phyloP scores from a whole-genome alignment of 2,329 filamentous ascomycete species.

The Hansfordia pulvinata region DNA sequence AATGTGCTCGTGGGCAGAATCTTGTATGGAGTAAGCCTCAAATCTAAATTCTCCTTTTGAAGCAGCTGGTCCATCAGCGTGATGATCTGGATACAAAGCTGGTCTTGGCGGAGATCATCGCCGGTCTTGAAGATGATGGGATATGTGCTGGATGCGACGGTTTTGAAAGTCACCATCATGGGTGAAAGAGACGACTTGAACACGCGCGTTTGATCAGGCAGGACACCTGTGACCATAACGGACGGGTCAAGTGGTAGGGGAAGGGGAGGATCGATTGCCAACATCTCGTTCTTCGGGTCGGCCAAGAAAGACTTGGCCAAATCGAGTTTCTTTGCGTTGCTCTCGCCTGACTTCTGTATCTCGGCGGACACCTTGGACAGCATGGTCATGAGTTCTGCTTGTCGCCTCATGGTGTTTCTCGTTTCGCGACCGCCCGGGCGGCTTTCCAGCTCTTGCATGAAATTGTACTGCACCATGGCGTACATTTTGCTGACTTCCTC shows the following conservation, averaged over 20 bases:
- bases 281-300: conserved; percentile 82
- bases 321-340: conserved; percentile 69
- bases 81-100: conserved; percentile 93
- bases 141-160: conserved; percentile 62
- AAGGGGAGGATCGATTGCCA: conserved; percentile 71
- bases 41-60: conserved; percentile 88
- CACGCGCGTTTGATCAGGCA: conserved; percentile 74
- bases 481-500: conserved; percentile 73
- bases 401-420: conserved; percentile 64
- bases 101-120: conserved; percentile 91
- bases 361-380: conserved; percentile 83
- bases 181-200: conserved; percentile 94
- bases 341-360: conserved; percentile 67
- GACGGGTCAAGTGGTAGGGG: conserved; percentile 81
- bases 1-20: conserved; percentile 86
- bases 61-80: conserved; percentile 94
- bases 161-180: conserved; percentile 83
- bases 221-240: conserved; percentile 63
- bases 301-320: conserved; percentile 71
- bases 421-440: conserved; percentile 56
- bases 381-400: conserved; percentile 80
- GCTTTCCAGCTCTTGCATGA: conserved; percentile 77
- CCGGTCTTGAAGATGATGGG: conserved; percentile 95
- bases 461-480: conserved; percentile 87
- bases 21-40: conserved; percentile 91